Conservation (phyloP, 306 rosid species). For the Malus sylvestris region DNA sequence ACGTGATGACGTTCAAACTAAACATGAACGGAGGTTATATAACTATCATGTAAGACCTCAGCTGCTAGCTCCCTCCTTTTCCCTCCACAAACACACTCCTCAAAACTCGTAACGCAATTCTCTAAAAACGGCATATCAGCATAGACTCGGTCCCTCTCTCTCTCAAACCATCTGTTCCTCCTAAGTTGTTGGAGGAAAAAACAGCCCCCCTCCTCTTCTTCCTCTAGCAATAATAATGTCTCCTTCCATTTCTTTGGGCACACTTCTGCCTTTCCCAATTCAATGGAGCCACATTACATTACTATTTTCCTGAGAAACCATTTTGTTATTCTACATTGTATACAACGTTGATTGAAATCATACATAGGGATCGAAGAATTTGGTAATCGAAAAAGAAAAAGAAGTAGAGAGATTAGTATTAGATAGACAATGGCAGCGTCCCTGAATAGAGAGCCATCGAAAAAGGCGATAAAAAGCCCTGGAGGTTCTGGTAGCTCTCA, state of each 20-base stretch:
- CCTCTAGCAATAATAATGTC: background rate
- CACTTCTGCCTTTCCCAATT: background rate
- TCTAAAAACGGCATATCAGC: background rate
- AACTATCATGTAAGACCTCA: background rate
- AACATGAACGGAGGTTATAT: too few relatives aligned
- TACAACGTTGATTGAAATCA: background rate
- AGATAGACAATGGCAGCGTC: constrained; percentile 46
- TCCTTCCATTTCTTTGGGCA: background rate
- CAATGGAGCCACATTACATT: background rate
- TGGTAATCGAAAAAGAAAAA: background rate
- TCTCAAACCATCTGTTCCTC: constrained; percentile 5
- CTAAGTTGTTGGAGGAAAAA: background rate
- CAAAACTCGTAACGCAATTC: constrained; percentile 20
- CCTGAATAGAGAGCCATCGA: constrained; percentile 42
- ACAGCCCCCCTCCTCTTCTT: background rate
- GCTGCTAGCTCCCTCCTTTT: background rate
- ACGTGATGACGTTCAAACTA: too few relatives aligned
- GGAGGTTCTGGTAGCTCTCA: constrained; percentile 44
- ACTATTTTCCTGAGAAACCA: background rate
- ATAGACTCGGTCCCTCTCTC: constrained; percentile 33
- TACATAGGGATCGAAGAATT: background rate
- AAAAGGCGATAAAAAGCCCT: constrained; percentile 41
- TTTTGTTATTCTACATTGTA: background rate
- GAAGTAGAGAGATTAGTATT: background rate
- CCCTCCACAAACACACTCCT: constrained; percentile 39